Evolutionary conservation across 2,329 filamentous ascomycete species (phyloP).

Genomic region (Alternaria arbusti): DNA sequence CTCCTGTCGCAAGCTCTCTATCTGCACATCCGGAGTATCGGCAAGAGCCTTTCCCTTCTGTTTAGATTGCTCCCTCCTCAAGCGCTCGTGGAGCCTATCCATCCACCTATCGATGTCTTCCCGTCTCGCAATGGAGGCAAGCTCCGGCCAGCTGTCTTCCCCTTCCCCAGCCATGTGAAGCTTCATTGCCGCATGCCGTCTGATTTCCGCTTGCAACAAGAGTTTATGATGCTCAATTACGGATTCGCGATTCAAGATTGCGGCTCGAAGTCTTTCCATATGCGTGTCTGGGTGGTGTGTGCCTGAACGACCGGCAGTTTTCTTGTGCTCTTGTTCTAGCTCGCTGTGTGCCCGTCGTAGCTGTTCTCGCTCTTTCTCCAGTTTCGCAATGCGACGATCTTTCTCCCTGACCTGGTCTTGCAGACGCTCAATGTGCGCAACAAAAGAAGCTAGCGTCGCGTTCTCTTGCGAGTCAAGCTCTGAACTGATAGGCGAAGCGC

Average conservation of each 20-base stretch:
- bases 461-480: constrained; percentile 27
- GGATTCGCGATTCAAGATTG: constrained; percentile 40
- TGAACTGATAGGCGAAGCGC: constrained; percentile 21
- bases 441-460: constrained; percentile 30
- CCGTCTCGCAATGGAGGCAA: constrained; percentile 35
- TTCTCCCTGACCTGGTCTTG: constrained; percentile 43
- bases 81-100: constrained; percentile 38
- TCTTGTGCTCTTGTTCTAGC: constrained; percentile 31
- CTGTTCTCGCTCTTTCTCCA: constrained; percentile 29
- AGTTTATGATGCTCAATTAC: constrained; percentile 45
- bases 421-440: constrained; percentile 40
- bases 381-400: constrained; percentile 27
- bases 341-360: constrained; percentile 26
- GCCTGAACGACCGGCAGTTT: constrained; percentile 32
- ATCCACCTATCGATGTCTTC: constrained; percentile 47
- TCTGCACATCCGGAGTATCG: constrained; percentile 19
- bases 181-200: constrained; percentile 43
- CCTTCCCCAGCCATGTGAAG: constrained; percentile 26
- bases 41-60: not conserved
- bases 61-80: constrained; percentile 34
- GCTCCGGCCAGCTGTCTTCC: constrained; percentile 34
- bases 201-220: constrained; percentile 50
- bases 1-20: constrained; percentile 46
- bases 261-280: constrained; percentile 37
- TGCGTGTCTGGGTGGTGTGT: constrained; percentile 39